Percentiles rank a stretch among this genome's conserved stretches.
Conservation (phyloP, 495 filamentous ascomycete genomes). For the Lasiosphaeria miniovina region DNA sequence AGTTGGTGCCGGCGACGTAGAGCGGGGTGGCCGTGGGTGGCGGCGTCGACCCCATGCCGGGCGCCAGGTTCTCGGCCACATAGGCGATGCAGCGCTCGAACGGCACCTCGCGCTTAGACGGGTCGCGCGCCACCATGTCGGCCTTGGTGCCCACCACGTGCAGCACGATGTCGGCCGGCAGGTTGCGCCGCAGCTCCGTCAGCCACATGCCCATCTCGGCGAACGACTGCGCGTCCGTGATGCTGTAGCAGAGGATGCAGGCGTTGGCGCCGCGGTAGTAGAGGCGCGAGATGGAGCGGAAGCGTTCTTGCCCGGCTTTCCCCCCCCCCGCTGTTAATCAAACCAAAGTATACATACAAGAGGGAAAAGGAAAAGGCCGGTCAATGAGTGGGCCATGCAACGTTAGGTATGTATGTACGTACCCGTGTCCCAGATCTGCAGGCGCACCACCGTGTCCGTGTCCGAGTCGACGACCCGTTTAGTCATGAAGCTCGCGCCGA, state of each 20-base stretch:
- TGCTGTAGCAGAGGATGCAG: slow-evolving; percentile 91
- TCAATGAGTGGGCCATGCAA: slow-evolving; percentile 2
- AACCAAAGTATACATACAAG: not conserved
- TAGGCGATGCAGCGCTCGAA: slow-evolving; percentile 95
- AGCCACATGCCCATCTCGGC: slow-evolving; percentile 93
- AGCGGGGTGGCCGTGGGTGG: slow-evolving; percentile 54
- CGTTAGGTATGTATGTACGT: slow-evolving; percentile 7
- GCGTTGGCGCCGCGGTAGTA: slow-evolving; percentile 97
- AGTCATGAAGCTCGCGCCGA: slow-evolving; percentile 91
- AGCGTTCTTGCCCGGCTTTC: slow-evolving; percentile 85
- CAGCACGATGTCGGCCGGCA: slow-evolving; percentile 73
- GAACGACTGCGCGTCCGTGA: slow-evolving; percentile 83
- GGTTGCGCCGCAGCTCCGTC: slow-evolving; percentile 68
- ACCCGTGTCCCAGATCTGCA: slow-evolving; percentile 90
- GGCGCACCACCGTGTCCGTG: slow-evolving; percentile 70
- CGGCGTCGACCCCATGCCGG: slow-evolving; percentile 60
- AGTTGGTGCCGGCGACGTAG: not conserved
- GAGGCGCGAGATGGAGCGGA: slow-evolving; percentile 85
- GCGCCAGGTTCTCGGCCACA: slow-evolving; percentile 83
- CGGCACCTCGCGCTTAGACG: slow-evolving; percentile 70
- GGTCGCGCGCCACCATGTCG: slow-evolving; percentile 83
- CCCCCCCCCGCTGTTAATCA: not conserved
- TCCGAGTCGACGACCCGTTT: slow-evolving; percentile 87
- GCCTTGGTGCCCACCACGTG: slow-evolving; percentile 96
- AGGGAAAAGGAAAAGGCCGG: slow-evolving; percentile 6